These are phyloP conservation scores for Penicillium occitanis DNA, from an alignment of 2,329 filamentous ascomycete species.

Conservation along the genomic window DNA sequence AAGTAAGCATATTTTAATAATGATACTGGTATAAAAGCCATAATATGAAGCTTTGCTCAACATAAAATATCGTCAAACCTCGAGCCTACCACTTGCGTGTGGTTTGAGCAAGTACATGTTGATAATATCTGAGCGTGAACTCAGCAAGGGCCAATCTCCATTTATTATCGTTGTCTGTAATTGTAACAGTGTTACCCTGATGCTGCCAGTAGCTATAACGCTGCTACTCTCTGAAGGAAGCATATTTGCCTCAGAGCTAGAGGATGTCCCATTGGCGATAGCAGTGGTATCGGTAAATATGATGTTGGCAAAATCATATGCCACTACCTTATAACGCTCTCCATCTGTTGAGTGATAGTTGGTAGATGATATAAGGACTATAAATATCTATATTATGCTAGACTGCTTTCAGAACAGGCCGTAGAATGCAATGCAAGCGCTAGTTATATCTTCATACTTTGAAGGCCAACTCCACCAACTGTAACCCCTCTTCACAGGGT, in stretches of 20 bases:
- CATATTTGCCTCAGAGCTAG: neutral
- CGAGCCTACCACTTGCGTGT: neutral
- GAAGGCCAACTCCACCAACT: neutral
- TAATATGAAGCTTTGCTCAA: no score
- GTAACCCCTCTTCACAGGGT: neutral
- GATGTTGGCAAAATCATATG: neutral
- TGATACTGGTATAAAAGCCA: no score
- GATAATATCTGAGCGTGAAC: no score
- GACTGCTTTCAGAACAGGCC: neutral
- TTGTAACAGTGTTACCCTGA: neutral
- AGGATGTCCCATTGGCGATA: neutral
- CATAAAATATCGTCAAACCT: neutral
- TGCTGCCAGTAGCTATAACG: neutral
- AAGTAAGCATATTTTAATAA: no score
- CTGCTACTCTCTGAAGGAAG: neutral
- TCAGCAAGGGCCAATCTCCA: neutral
- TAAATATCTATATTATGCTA: neutral
- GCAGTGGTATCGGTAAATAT: neutral
- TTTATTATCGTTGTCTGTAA: neutral
- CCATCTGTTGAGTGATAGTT: neutral
- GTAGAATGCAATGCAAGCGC: neutral
- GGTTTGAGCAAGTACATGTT: no score
- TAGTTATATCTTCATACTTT: neutral
- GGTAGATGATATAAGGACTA: neutral
- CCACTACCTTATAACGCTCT: neutral